A percentile compares a stretch with the other conserved stretches of the same genome.
These are phyloP conservation scores for Sarocladium brachiariae DNA, from an alignment of 2,329 filamentous ascomycete genomes.

Conservation along the genomic window DNA sequence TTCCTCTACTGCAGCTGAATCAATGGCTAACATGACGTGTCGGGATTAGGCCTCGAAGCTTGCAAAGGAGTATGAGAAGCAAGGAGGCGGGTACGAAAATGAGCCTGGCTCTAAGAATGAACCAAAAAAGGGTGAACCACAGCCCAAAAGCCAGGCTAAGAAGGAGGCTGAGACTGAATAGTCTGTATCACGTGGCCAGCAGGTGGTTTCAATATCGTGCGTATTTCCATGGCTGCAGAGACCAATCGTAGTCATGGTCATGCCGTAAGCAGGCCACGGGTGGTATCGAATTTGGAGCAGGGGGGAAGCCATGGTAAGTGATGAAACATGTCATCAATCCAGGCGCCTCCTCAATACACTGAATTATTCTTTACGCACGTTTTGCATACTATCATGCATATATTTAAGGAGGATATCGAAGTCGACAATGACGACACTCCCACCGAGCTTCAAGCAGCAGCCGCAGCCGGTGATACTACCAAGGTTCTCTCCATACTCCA, in stretches of 20 bases:
- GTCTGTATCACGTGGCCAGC: background rate
- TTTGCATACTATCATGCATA: background rate
- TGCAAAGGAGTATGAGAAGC: conserved; percentile 35
- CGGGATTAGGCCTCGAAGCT: conserved; percentile 25
- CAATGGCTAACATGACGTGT: background rate
- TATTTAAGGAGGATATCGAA: background rate
- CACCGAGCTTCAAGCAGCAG: background rate
- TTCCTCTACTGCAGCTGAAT: background rate
- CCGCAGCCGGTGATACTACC: background rate
- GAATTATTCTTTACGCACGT: no score
- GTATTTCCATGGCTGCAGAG: no score
- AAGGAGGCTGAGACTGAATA: conserved; percentile 14
- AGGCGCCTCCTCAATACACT: no score
- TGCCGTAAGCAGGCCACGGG: no score
- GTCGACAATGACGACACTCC: background rate
- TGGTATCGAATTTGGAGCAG: no score
- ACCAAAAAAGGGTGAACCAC: conserved; percentile 21
- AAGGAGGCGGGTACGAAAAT: conserved; percentile 33
- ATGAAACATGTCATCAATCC: no score
- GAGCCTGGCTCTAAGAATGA: conserved; percentile 33
- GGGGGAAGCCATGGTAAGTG: no score
- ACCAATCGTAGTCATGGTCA: no score
- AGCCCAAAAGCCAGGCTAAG: conserved; percentile 20
- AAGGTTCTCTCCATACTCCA: background rate
- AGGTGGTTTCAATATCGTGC: no score